Base-by-base conservation (phyloP, 2,329 filamentous ascomycete species). In the Elsinoe batatas region DNA sequence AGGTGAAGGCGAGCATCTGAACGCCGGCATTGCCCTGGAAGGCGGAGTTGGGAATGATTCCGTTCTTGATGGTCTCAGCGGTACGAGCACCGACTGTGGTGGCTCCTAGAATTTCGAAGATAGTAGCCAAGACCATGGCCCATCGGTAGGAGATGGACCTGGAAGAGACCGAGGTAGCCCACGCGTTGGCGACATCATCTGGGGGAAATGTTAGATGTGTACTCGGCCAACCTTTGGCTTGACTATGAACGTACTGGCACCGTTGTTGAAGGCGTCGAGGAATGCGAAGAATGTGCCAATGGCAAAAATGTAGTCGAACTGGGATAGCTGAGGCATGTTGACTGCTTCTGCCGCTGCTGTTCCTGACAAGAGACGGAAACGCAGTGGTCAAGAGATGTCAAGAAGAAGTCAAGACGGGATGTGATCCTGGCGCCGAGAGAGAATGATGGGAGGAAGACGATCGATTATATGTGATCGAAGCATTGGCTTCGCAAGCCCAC, bases 211-310 rank as follows among this genome's bases (percentile, higher is more conserved):
- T 51, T 33, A 51, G 47, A 22, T 11, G 33, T n/a, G 12, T 18
- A 11, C 13, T 32, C 47, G 15, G 13, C 3, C 1, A 37, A 8
- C 3, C 20, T 35, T 20, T 15, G 2, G n/a, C 11, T 35, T 7
- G 3, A 3, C 3, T 18, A 11, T 20, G 32, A n/a, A 51, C 47
- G 22, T 51, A 65, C 63, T 75, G 61, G 73, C 73, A 74, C 79
- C 80, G 60, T 82, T 83, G 64, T 83, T 84, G 78, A 79, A 85
- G 54, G 81, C 81, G 66, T 84, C 82, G 38, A 85, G 77, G 64
- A 81, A 79, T 58, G 82, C 80, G 67, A 85, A 85, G 58, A 84
- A 76, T 54, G 79, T 80, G 69, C 79, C 81, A 54, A 84, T 76
- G 62, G 79, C 82, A 61, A 84, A 80, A 59, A 84, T 72, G 65